These are phyloP conservation scores for Verticillium nonalfalfae DNA, from an alignment of 2,329 filamentous ascomycete species.

Conservation along the genomic window DNA sequence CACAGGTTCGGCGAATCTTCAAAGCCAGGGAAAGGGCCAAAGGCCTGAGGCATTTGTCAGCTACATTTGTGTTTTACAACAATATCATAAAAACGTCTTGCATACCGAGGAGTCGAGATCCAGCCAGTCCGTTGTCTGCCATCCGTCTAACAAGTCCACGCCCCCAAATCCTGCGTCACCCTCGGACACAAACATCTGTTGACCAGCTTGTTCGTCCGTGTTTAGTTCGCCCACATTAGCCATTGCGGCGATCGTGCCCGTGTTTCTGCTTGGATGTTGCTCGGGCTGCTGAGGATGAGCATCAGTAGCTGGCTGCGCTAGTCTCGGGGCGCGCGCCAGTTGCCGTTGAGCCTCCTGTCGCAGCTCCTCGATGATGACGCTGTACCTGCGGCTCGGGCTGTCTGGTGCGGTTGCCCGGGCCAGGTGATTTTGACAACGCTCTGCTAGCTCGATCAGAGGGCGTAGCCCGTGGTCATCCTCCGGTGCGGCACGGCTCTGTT, in stretches of 20 bases:
- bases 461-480: slow-evolving; percentile 2
- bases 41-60: background rate
- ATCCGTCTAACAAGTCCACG: slow-evolving; percentile 13
- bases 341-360: slow-evolving; percentile 26
- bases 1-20: background rate
- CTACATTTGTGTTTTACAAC: background rate
- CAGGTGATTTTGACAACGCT: slow-evolving; percentile 40
- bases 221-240: background rate
- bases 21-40: background rate
- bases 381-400: slow-evolving; percentile 40
- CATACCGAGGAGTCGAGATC: slow-evolving; percentile 9
- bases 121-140: slow-evolving; percentile 22
- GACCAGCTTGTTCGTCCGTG: background rate
- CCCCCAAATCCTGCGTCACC: slow-evolving; percentile 2
- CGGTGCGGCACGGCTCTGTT: slow-evolving; percentile 8
- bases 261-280: background rate
- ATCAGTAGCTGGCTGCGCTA: background rate
- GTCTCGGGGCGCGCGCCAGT: background rate
- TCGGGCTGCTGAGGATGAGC: background rate
- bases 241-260: background rate
- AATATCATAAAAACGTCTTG: background rate
- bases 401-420: slow-evolving; percentile 26
- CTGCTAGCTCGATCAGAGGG: slow-evolving; percentile 17
- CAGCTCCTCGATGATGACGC: slow-evolving; percentile 45
- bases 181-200: background rate